Percentiles rank a stretch among this genome's conserved stretches.
phyloP scores from a whole-genome alignment of 1,284 basidiomycete species.

The Leccinum subrobustum region DNA sequence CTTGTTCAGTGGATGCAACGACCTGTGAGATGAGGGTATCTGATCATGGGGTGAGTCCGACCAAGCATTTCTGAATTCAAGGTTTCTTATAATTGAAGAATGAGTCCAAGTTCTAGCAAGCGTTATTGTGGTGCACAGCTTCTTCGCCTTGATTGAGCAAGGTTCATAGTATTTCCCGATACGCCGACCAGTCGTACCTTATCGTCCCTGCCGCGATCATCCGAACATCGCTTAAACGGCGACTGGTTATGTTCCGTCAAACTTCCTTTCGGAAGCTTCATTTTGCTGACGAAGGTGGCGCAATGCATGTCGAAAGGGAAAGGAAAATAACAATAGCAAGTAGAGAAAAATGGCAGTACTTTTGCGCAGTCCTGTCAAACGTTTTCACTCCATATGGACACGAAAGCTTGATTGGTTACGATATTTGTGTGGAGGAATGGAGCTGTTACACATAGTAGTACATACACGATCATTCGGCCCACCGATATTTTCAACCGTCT shows the following conservation, averaged over 20 bases:
- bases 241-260: constrained; percentile 25
- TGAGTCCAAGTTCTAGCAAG: background rate
- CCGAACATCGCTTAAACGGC: constrained; percentile 26
- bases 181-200: constrained; percentile 7
- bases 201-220: constrained; percentile 21
- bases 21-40: constrained; percentile 1
- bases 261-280: constrained; percentile 18
- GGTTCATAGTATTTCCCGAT: constrained; percentile 25
- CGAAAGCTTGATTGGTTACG: background rate
- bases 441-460: background rate
- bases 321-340: constrained; percentile 23
- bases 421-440: constrained; percentile 4
- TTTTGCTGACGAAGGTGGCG: constrained; percentile 14
- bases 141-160: constrained; percentile 14
- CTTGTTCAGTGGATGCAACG: constrained; percentile 1
- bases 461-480: background rate
- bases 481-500: constrained; percentile 14
- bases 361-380: constrained; percentile 14
- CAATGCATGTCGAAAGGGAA: background rate
- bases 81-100: background rate
- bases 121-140: constrained; percentile 14
- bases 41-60: background rate
- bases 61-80: background rate
- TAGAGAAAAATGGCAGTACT: constrained; percentile 19
- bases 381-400: constrained; percentile 7